A percentile compares a stretch with the other conserved stretches of the same genome.
Evolutionary conservation across 1,284 basidiomycete species (phyloP).

Genomic region (Cryptococcus sp.): DNA sequence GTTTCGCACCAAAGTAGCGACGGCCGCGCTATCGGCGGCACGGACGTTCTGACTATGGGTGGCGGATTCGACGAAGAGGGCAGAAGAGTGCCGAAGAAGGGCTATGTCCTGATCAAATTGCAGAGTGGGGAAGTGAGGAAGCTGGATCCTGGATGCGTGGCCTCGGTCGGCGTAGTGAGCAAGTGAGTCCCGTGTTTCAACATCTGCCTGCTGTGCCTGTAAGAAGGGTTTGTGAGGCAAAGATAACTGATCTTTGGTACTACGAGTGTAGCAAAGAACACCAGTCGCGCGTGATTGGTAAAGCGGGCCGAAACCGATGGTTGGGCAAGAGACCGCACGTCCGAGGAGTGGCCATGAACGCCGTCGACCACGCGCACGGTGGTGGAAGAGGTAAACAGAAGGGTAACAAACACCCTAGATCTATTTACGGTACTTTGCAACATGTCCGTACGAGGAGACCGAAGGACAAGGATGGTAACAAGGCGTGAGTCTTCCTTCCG

Average conservation of each 20-base stretch:
- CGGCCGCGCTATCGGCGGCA: constrained; percentile 45
- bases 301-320: constrained; percentile 89
- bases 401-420: constrained; percentile 88
- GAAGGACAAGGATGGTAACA: constrained; percentile 88
- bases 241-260: neutral
- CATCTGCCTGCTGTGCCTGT: neutral
- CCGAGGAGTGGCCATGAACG: constrained; percentile 98
- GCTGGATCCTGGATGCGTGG: constrained; percentile 78
- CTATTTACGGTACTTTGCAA: constrained; percentile 89
- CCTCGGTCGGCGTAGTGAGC: constrained; percentile 88
- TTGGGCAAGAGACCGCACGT: constrained; percentile 83
- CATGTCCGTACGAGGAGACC: constrained; percentile 91
- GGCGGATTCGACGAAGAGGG: constrained; percentile 30
- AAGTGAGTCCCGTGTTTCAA: constrained; percentile 58
- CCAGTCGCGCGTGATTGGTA: constrained; percentile 81
- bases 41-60: constrained; percentile 44
- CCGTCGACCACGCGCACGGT: constrained; percentile 94
- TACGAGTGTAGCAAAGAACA: constrained; percentile 63
- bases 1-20: constrained; percentile 64
- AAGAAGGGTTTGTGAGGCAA: neutral
- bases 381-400: constrained; percentile 96
- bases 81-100: constrained; percentile 31
- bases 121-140: constrained; percentile 92
- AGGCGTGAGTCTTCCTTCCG: constrained; percentile 59
- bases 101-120: constrained; percentile 69